These are phyloP conservation scores for Aureobasidium sp. DNA, from an alignment of 2,329 filamentous ascomycete species.

Conservation along the genomic window DNA sequence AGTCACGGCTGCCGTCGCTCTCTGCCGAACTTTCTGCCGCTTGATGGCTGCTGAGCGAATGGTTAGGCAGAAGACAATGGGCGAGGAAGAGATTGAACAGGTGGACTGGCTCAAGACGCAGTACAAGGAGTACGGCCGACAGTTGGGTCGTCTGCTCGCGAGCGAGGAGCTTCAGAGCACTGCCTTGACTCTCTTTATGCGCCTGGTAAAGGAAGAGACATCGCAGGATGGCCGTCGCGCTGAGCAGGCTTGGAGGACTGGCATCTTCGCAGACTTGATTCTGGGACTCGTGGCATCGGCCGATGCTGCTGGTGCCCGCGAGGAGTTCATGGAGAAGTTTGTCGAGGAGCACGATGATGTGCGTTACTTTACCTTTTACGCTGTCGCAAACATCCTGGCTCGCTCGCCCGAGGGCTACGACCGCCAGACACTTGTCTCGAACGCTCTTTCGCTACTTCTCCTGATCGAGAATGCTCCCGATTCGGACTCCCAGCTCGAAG, in stretches of 20 bases:
- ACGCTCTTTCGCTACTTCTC: conserved; percentile 54
- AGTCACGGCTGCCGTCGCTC: conserved; percentile 60
- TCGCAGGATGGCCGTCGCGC: conserved; percentile 38
- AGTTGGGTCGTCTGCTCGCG: conserved; percentile 53
- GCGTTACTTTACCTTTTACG: conserved; percentile 70
- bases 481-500: conserved; percentile 55
- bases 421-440: conserved; percentile 41
- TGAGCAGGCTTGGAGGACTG: conserved; percentile 62
- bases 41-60: conserved; percentile 67
- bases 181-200: conserved; percentile 72
- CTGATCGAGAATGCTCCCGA: conserved; percentile 63
- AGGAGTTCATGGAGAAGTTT: conserved; percentile 70
- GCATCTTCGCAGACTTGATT: conserved; percentile 54
- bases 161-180: conserved; percentile 55
- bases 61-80: conserved; percentile 52
- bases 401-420: conserved; percentile 13
- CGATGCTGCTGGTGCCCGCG: conserved; percentile 50
- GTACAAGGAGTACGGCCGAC: conserved; percentile 55
- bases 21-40: conserved; percentile 79
- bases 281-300: conserved; percentile 50
- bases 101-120: conserved; percentile 70
- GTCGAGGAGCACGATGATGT: conserved; percentile 76
- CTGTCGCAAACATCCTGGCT: conserved; percentile 39
- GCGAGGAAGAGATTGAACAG: conserved; percentile 66
- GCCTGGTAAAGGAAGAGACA: conserved; percentile 69